Evolutionary conservation across 2,329 filamentous ascomycete species (phyloP).

Genomic region (Diaporthe batatas): DNA sequence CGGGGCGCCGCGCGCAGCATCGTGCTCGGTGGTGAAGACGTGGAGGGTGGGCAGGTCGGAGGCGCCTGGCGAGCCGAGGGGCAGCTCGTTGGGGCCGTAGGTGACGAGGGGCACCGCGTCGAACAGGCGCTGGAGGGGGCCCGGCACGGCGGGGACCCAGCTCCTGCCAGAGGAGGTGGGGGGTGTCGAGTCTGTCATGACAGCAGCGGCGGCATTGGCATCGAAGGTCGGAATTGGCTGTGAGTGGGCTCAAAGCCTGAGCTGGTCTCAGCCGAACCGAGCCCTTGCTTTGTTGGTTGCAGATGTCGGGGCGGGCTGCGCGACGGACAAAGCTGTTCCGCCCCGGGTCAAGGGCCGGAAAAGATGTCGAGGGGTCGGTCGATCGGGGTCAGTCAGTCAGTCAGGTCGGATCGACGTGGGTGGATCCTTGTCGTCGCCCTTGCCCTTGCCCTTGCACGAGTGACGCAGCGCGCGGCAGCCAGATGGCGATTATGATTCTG

Average conservation of each 20-base stretch:
- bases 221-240: no score
- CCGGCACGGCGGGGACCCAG: slow-evolving; percentile 71
- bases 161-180: slow-evolving; percentile 42
- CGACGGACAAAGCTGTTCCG: slow-evolving; percentile 26
- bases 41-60: slow-evolving; percentile 71
- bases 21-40: slow-evolving; percentile 79
- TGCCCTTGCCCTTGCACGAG: not conserved
- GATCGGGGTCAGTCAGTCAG: not conserved
- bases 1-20: slow-evolving; percentile 71
- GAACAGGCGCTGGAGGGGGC: slow-evolving; percentile 85
- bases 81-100: slow-evolving; percentile 81
- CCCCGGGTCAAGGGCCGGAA: not conserved
- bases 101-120: slow-evolving; percentile 83
- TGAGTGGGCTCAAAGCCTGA: no score
- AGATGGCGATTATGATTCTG: not conserved
- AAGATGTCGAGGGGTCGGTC: not conserved
- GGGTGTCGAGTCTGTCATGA: slow-evolving; percentile 35
- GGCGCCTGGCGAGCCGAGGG: slow-evolving; percentile 67
- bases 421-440: not conserved
- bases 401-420: not conserved
- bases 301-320: slow-evolving; percentile 5
- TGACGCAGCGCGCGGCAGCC: slow-evolving; percentile 14
- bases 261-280: not conserved
- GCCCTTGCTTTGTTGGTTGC: slow-evolving; percentile 1
- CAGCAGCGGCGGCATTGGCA: slow-evolving; percentile 27